Evolutionary conservation across 2,329 filamentous ascomycete genomes (phyloP).

Genomic region (Penicillium occitanis): DNA sequence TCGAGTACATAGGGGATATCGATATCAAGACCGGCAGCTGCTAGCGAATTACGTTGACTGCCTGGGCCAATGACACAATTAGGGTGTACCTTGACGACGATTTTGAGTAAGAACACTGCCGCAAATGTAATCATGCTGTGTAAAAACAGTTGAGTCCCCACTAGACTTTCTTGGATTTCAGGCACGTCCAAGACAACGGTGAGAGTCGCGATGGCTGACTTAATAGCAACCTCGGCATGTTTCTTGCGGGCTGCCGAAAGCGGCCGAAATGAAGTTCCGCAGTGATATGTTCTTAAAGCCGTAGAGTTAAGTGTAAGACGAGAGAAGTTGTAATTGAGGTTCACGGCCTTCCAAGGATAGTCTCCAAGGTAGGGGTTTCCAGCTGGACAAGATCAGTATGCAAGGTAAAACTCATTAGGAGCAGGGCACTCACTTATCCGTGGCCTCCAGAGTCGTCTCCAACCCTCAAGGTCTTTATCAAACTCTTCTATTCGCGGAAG

Average conservation of each 20-base stretch:
- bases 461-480: constrained; percentile 41
- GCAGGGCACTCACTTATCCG: constrained; percentile 33
- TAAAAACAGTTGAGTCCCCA: constrained; percentile 48
- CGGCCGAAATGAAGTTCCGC: constrained; percentile 35
- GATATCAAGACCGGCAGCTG: constrained; percentile 37
- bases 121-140: constrained; percentile 52
- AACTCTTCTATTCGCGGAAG: constrained; percentile 43
- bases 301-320: constrained; percentile 53
- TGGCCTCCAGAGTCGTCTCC: constrained; percentile 38
- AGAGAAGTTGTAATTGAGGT: constrained; percentile 54
- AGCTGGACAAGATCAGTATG: constrained; percentile 30
- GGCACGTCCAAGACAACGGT: constrained; percentile 45
- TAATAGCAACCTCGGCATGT: constrained; percentile 46
- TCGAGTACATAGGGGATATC: constrained; percentile 38
- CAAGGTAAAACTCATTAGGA: neutral
- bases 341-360: constrained; percentile 53
- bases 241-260: constrained; percentile 49
- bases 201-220: constrained; percentile 45
- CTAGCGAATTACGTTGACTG: constrained; percentile 41
- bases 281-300: constrained; percentile 49
- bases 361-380: constrained; percentile 49
- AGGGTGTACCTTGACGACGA: constrained; percentile 43
- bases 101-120: constrained; percentile 48
- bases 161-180: constrained; percentile 44
- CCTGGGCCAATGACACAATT: constrained; percentile 34